Conservation (phyloP, 768 basidiomycete genomes). For the Phanerochaete sordida region DNA sequence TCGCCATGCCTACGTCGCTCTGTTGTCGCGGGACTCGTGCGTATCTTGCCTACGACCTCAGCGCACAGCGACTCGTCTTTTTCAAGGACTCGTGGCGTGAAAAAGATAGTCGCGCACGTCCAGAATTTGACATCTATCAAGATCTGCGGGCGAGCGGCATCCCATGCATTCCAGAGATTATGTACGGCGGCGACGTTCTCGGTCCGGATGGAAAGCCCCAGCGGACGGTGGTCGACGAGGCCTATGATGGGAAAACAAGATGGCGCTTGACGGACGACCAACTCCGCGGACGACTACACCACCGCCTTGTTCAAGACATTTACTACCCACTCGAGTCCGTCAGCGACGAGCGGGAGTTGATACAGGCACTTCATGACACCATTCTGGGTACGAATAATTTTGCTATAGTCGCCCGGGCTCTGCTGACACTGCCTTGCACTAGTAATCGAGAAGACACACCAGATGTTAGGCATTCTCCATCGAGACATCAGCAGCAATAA, state of each 20-base stretch:
- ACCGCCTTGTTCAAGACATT: constrained; percentile 2
- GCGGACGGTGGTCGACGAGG: neutral
- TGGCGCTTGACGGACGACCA: neutral
- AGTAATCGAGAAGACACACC: too few species aligned
- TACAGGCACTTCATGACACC: constrained; percentile 1
- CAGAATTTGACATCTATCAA: neutral
- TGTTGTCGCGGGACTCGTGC: constrained; percentile 6
- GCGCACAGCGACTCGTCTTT: neutral
- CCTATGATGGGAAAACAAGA: neutral
- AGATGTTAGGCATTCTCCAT: too few species aligned
- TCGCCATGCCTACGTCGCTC: neutral
- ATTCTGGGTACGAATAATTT: too few species aligned
- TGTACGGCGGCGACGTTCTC: constrained; percentile 5
- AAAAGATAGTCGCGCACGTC: neutral
- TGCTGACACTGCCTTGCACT: too few species aligned
- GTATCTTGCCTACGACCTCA: neutral
- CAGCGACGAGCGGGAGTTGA: neutral
- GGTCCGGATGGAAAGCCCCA: neutral
- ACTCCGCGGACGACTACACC: neutral
- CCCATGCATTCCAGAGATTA: neutral
- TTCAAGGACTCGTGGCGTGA: constrained; percentile 5
- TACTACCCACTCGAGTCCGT: neutral
- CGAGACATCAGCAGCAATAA: too few species aligned
- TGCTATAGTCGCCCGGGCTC: too few species aligned
- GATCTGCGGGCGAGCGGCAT: neutral